Percentiles rank a stretch among this genome's conserved stretches.
Evolutionary conservation across 2,329 filamentous ascomycete genomes (phyloP).

Genomic region (Zopfia rhizophila): DNA sequence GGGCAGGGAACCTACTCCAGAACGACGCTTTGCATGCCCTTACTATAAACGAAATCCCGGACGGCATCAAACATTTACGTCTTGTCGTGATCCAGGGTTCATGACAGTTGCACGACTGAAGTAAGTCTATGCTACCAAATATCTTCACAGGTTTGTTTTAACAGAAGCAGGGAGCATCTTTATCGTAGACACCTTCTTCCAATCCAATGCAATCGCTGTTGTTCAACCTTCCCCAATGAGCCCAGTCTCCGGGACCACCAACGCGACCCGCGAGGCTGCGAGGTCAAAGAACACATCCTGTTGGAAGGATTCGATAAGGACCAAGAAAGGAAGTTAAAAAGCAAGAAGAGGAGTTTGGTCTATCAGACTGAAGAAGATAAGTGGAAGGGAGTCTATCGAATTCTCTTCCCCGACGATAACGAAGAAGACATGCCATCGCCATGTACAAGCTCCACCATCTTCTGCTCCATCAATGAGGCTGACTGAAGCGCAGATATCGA

Average conservation of each 20-base stretch:
- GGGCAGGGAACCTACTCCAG: conserved; percentile 18
- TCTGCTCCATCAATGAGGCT: background rate
- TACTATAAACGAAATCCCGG: conserved; percentile 38
- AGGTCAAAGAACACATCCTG: conserved; percentile 29
- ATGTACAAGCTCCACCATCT: conserved; percentile 21
- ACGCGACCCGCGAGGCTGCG: conserved; percentile 31
- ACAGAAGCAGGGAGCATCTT: conserved; percentile 28
- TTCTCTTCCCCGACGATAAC: conserved; percentile 36
- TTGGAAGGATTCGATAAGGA: conserved; percentile 38
- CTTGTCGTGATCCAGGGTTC: conserved; percentile 37
- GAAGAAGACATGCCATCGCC: conserved; percentile 33
- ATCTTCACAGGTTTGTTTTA: background rate
- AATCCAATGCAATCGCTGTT: conserved; percentile 37
- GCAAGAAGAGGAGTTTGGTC: conserved; percentile 33
- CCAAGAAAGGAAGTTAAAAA: conserved; percentile 37
- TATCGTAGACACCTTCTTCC: conserved; percentile 37
- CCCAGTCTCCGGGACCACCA: conserved; percentile 34
- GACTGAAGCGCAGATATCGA: conserved; percentile 26
- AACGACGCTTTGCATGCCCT: conserved; percentile 34
- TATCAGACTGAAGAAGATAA: conserved; percentile 35
- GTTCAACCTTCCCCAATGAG: conserved; percentile 32
- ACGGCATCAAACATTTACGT: conserved; percentile 36
- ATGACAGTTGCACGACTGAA: conserved; percentile 35
- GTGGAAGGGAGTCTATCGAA: conserved; percentile 36
- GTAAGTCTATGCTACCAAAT: conserved; percentile 17